Evolutionary conservation across 2,329 filamentous ascomycete genomes (phyloP).

Genomic region (Dactylellina haptotyla): DNA sequence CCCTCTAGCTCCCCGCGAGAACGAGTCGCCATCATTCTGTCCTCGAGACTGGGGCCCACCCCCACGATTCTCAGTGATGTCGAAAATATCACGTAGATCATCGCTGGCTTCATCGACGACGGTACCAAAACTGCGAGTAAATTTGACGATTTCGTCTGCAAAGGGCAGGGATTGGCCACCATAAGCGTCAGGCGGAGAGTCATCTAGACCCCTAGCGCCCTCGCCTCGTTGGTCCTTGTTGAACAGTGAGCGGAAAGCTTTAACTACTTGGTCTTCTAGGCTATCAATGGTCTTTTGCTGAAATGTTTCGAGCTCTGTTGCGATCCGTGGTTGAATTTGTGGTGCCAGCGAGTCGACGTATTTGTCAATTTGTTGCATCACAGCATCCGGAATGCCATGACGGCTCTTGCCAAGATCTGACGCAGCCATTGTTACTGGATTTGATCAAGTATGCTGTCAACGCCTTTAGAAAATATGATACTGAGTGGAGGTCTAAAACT

Average conservation of each 20-base stretch:
- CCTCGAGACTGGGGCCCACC: conserved; percentile 48
- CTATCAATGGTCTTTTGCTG: conserved; percentile 63
- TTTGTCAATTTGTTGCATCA: neutral
- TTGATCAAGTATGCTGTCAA: no score
- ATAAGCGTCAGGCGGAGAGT: conserved; percentile 58
- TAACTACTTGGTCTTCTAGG: conserved; percentile 64
- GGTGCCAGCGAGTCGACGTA: neutral
- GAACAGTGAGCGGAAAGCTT: conserved; percentile 65
- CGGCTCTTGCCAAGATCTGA: neutral
- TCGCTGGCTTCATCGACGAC: conserved; percentile 63
- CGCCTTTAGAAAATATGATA: no score
- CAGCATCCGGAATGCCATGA: neutral
- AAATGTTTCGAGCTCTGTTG: conserved; percentile 63
- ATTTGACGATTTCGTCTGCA: conserved; percentile 63
- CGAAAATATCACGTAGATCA: conserved; percentile 64
- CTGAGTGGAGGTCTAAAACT: no score
- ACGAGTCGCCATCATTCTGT: conserved; percentile 42
- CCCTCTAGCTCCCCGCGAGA: conserved; percentile 59
- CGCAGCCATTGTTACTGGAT: no score
- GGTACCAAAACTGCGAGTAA: conserved; percentile 63
- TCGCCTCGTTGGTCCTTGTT: conserved; percentile 59
- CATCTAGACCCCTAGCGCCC: conserved; percentile 61
- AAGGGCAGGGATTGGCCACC: conserved; percentile 57
- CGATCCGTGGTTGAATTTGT: conserved; percentile 61
- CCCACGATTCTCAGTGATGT: conserved; percentile 61